Evolutionary conservation across 371 early-diverging fungal species (phyloP).

Genomic region (Mortierella sp.): DNA sequence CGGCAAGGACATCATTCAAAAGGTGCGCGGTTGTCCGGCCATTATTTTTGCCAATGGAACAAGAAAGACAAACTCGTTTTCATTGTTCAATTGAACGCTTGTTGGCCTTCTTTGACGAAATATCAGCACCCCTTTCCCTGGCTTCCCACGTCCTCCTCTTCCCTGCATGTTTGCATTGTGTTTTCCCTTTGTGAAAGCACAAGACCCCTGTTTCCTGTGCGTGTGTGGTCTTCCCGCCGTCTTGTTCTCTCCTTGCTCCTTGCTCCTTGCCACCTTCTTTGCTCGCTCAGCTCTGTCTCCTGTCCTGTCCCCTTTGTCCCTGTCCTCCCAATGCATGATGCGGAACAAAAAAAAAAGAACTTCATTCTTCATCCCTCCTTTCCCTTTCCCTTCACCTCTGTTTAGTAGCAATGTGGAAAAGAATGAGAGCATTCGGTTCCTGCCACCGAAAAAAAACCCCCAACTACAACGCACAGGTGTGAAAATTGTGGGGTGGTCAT

Average conservation of each 20-base stretch:
- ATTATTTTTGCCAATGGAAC: neutral
- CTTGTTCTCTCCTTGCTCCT: neutral
- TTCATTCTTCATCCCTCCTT: neutral
- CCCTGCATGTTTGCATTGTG: neutral
- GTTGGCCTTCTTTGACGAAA: neutral
- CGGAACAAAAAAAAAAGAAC: neutral
- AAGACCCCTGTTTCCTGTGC: neutral
- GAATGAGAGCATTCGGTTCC: neutral
- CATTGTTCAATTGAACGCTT: neutral
- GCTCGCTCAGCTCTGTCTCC: neutral
- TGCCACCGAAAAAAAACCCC: neutral
- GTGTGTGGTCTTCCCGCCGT: neutral
- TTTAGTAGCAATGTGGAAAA: neutral
- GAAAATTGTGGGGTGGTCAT: neutral
- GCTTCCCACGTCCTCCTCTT: neutral
- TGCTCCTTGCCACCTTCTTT: neutral
- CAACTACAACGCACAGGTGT: neutral
- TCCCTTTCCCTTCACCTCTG: neutral
- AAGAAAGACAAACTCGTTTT: neutral
- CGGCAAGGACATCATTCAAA: neutral
- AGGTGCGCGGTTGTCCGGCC: constrained; percentile 9
- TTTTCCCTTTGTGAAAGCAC: neutral
- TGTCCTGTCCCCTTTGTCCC: neutral
- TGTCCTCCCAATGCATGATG: neutral
- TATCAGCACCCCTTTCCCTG: neutral